Evolutionary conservation across 2,329 filamentous ascomycete genomes (phyloP).

Genomic region (Hymenoscyphus scutula): DNA sequence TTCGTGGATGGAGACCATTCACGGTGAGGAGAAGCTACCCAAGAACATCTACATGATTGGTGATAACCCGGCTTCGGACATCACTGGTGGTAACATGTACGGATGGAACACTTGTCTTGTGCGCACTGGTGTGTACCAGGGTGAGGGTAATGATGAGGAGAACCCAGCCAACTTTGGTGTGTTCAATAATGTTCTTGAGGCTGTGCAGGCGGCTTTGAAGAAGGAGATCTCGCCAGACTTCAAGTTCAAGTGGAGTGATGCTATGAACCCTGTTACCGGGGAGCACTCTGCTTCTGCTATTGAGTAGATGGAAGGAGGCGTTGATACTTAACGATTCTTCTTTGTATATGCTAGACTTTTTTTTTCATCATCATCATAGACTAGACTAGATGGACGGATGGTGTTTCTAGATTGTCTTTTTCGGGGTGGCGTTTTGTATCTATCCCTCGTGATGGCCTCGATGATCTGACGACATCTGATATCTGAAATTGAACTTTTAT

Average conservation of each 20-base stretch:
- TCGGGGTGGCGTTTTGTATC: conserved; percentile 4
- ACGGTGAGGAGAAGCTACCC: conserved; percentile 67
- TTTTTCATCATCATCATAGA: neutral
- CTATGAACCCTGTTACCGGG: conserved; percentile 65
- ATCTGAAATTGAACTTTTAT: neutral
- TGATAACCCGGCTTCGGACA: conserved; percentile 72
- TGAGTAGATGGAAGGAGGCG: conserved; percentile 41
- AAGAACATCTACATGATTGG: conserved; percentile 75
- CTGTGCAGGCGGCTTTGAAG: conserved; percentile 63
- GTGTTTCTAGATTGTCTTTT: neutral
- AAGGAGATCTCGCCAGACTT: conserved; percentile 74
- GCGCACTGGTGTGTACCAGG: conserved; percentile 75
- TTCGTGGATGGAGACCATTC: conserved; percentile 73
- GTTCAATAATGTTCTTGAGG: conserved; percentile 70
- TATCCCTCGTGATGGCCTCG: conserved; percentile 6
- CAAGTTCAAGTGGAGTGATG: conserved; percentile 69
- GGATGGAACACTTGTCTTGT: conserved; percentile 80
- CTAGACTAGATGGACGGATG: neutral
- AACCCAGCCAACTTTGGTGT: conserved; percentile 77
- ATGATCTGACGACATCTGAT: neutral
- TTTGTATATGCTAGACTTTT: conserved; percentile 3
- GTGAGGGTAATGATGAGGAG: conserved; percentile 71
- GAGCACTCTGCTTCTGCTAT: conserved; percentile 52
- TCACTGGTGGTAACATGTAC: conserved; percentile 76
- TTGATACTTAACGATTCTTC: conserved; percentile 10